Base-by-base conservation (phyloP, 495 filamentous ascomycete genomes). In the Aspergillus bridgeri region DNA sequence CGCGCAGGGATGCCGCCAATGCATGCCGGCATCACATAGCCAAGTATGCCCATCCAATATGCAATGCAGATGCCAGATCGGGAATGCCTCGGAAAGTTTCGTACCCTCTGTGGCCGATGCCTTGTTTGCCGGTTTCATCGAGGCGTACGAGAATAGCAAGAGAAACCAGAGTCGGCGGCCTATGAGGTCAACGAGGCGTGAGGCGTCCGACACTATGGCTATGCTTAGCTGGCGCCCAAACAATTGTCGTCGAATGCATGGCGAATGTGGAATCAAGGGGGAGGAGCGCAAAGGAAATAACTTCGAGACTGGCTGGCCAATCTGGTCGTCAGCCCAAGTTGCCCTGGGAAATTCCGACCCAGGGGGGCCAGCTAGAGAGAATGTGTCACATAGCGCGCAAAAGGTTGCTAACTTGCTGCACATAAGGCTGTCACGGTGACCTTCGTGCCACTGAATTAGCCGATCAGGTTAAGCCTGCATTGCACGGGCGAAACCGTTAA, bases 371-470 rank as follows among this genome's bases (percentile, higher is more conserved):
- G 13, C 17, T 13, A 38, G 46, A 50, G 33, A 24, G 62, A 65
- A 65, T 65, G 63, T 58, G 59, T 61, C 53, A 58, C 54, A 57
- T 61, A 57, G 42, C 43, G 53, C 49, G 45, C 51, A 53, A 57
- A n/a, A 59, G 57, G 17, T 38, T 38, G 33, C 33, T 15, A 59
- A 53, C 3, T 15, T 11, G 33, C 4, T 11, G 24, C 56, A 65
- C 55, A 38, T 53, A 59, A 53, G 52, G 51, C 54, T 59, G 47
- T 57, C 59, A 51, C 53, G 22, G 20, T 46, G 43, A 42, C 42
- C 49, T 54, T 58, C 58, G 51, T 65, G 51, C 62, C 56, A 60
- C 57, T 51, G 24, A 58, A 59, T 53, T 50, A 52, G 56, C 59
- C 42, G 53, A 61, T 59, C 55, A 6, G 48, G 38, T 53, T 61